A percentile compares a stretch with the other conserved stretches of the same genome.
phyloP scores from a whole-genome alignment of 805 yeast species.

The Henningerozyma blattae region DNA sequence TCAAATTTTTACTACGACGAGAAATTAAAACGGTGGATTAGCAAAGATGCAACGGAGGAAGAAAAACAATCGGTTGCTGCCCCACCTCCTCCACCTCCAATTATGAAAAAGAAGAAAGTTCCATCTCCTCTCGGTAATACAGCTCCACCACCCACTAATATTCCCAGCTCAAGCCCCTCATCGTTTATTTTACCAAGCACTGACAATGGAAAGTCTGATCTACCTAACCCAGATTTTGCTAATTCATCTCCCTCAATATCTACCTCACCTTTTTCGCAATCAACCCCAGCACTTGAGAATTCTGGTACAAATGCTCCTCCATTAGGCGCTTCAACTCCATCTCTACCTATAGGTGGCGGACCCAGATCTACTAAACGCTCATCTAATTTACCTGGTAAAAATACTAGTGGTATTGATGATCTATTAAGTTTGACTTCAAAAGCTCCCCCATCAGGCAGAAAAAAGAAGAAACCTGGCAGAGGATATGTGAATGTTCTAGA shows the following conservation, averaged over 20 bases:
- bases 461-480: conserved; percentile 36
- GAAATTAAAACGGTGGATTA: conserved; percentile 77
- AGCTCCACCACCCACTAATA: conserved; percentile 21
- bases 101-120: conserved; percentile 27
- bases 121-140: conserved; percentile 20
- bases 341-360: no score
- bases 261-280: conserved; percentile 3
- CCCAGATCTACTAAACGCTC: conserved; percentile 12
- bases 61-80: conserved; percentile 54
- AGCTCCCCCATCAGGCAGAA: conserved; percentile 20
- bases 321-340: conserved; percentile 1
- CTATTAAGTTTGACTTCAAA: conserved; percentile 28
- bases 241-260: neutral
- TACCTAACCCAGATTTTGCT: conserved; percentile 3
- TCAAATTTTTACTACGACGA: conserved; percentile 66
- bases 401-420: conserved; percentile 36
- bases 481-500: conserved; percentile 62
- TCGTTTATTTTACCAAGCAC: conserved; percentile 25
- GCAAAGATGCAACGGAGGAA: conserved; percentile 52
- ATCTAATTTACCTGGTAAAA: conserved; percentile 19
- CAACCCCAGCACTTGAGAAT: conserved; percentile 11
- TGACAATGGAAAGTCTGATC: conserved; percentile 20
- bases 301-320: neutral
- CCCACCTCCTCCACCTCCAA: conserved; percentile 57
- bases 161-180: conserved; percentile 13